A percentile compares a stretch with the other conserved stretches of the same genome.
Conservation (phyloP, 2,329 filamentous ascomycete species). For the Colletotrichum trifolii region DNA sequence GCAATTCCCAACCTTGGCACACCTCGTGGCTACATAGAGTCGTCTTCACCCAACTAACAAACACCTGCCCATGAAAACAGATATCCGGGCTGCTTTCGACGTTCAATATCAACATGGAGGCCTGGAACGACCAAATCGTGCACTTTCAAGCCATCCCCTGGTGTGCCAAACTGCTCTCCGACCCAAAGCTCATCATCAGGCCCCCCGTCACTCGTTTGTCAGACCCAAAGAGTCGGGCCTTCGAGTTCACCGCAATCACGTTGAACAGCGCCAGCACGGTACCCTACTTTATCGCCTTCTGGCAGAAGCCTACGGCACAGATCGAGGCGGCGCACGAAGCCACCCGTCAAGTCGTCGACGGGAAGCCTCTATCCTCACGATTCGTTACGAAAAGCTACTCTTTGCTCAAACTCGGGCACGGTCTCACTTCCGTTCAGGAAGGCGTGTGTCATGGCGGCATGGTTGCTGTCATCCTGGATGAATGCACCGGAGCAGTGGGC, state of each 20-base stretch:
- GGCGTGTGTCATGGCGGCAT: background rate
- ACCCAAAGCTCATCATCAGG: background rate
- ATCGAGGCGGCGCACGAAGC: background rate
- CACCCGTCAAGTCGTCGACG: background rate
- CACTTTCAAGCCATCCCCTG: background rate
- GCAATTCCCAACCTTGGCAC: no score
- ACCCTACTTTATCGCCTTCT: background rate
- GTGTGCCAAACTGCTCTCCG: background rate
- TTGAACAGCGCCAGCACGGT: background rate
- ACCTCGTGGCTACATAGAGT: background rate
- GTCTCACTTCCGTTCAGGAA: background rate
- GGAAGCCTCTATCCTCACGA: rapidly evolving
- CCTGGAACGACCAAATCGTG: background rate
- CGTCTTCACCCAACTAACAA: background rate
- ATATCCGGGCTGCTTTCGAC: background rate
- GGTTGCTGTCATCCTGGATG: background rate
- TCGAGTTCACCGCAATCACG: background rate
- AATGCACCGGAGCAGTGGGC: background rate
- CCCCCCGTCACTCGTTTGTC: background rate
- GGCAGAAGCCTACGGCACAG: background rate
- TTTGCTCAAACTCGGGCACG: background rate
- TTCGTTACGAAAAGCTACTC: background rate
- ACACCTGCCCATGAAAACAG: background rate
- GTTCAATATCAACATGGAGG: background rate
- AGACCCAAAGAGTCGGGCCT: background rate